Evolutionary conservation across 257 asterid species (phyloP), one percentile per base, ranked within the genome.

Genomic region (Forsythia suspensa): DNA sequence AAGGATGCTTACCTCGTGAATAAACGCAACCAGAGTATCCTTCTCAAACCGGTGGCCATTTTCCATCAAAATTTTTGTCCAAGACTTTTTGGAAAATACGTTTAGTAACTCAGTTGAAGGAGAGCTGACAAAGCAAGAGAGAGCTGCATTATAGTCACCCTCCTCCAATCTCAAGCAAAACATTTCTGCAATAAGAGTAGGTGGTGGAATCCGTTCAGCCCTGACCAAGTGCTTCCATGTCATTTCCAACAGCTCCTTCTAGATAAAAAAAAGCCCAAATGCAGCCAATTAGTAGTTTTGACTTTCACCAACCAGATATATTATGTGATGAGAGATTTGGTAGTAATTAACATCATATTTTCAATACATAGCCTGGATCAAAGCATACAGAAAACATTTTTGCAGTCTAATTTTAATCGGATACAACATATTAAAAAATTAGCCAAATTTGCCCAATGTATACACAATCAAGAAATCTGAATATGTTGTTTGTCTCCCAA

Each of bases 191-290:
- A 91, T 76, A 65, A 93, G 91, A 63, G 74, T 79, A 71, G 88
- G 87, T 12, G 96, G 96, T 7, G 93, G 97, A 65, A 67, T 78
- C 76, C 90, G 90, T 70, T 82, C 84, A 1, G 85, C 84, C 55
- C 75, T 84, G 37, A 85, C 82, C 87, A 95, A 87, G 82, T 90
- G 89, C 82, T 85, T 82, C 99, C 99, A 93, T 37, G 96, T 88
- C 79, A 75, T 85, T 75, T 92, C 96, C 90, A 95, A 75, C 65
- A 91, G 76, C 73, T 80, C 84, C 36, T 67, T 89, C 99, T 95
- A 81, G 59, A 57, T 0, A 24, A 24, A 77, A 67, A 76, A 36
- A 76, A 41, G 21, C 15, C 29, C 48, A 38, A 6, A 40, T 38
- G 51, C 0, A 66, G n/a, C 70, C 39, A 55, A 18, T 55, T n/a